Base-by-base conservation (phyloP, 1,284 basidiomycete genomes). In the Pseudozyma sp. region DNA sequence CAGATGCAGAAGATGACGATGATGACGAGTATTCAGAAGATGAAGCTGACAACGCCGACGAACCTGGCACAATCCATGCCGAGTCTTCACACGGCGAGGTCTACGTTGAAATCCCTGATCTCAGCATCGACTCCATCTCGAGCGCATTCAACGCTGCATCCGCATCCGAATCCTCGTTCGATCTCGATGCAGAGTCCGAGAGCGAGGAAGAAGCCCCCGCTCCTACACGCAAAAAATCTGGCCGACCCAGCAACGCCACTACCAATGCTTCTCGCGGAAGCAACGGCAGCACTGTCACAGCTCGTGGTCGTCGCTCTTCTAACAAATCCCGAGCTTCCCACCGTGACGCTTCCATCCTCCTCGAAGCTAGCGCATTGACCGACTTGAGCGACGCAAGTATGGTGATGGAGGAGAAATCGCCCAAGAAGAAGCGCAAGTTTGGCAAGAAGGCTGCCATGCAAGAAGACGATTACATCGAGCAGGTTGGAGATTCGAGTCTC, bases 391-490 rank as follows among this genome's bases (percentile, higher is more conserved):
- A 74, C 25, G 61, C 64, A 14, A 72, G 70, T 49, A 60, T 76
- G 50, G 48, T 76, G 21, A 50, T 65, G 45, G 53, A 70, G 12
- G 60, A 77, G 14, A 52, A 39, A 0, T 61, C 60, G 39, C 65
- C 67, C 6, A 69, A 66, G 55, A 75, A 75, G 50, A 77, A 77
- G 64, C 55, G 77, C 42, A 68, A 69, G 40, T 62, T 80, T 18
- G 63, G 69, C 36, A 72, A 69, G 39, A 79, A 80, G 59, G 68
- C 74, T 1, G 71, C 70, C 5, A 25, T 78, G 56, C 72, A 80
- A 19, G 59, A 78, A 18, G 78, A 80, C 7, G 78, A 77, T 25
- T 75, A 70, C 18, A 66, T 78, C 18, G 70, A 79, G 6, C 65
- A 79, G 52, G 57, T 80, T 16, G 78, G 65, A 11, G 73, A 77